Conservation (phyloP, 2,329 filamentous ascomycete species). For the Colletotrichum trifolii region DNA sequence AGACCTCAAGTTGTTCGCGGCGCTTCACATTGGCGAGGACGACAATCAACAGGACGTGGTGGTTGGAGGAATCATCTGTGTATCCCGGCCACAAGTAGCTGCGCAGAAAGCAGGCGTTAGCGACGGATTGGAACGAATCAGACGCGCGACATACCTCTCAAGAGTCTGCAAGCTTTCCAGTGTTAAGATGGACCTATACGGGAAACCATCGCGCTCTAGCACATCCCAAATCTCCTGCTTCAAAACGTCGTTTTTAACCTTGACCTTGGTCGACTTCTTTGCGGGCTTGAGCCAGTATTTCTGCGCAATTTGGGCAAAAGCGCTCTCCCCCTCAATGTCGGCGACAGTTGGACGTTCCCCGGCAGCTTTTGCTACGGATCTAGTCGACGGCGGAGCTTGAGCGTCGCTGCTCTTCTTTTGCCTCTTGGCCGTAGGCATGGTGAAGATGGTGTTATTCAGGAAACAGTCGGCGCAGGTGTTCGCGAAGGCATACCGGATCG, state of each 20-base stretch:
- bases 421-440: conserved; percentile 70
- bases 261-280: conserved; percentile 68
- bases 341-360: conserved; percentile 70
- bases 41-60: conserved; percentile 88
- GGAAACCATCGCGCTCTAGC: conserved; percentile 84
- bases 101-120: conserved; percentile 40
- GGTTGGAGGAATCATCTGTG: conserved; percentile 87
- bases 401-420: conserved; percentile 64
- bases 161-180: conserved; percentile 92
- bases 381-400: conserved; percentile 43
- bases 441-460: conserved; percentile 27
- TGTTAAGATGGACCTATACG: conserved; percentile 79
- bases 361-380: conserved; percentile 53
- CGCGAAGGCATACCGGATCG: conserved; percentile 23
- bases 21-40: conserved; percentile 89
- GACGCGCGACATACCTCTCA: conserved; percentile 70
- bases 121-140: background rate
- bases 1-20: conserved; percentile 86
- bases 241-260: conserved; percentile 85
- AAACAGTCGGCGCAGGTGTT: background rate
- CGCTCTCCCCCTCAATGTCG: conserved; percentile 76
- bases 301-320: conserved; percentile 81
- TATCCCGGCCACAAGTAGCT: conserved; percentile 97
- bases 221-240: conserved; percentile 91
- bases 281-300: conserved; percentile 83